phyloP scores from a whole-genome alignment of 768 basidiomycete species.

The Lactifluus rugatus region DNA sequence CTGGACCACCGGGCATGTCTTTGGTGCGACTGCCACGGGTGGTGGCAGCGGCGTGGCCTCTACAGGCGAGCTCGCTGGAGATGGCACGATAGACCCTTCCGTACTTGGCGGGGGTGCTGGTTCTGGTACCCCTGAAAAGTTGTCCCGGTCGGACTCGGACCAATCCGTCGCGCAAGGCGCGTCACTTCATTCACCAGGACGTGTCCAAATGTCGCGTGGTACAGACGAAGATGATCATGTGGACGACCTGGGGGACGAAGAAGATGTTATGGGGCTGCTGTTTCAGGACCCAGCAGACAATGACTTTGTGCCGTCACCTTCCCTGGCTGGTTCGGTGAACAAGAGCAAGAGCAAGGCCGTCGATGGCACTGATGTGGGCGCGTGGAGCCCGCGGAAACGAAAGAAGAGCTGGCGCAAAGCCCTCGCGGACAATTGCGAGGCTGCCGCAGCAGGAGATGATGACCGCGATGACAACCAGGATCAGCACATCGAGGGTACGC shows the following conservation, averaged over 20 bases:
- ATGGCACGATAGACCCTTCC: slow-evolving; percentile 17
- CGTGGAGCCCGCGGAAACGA: background rate
- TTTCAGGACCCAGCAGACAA: background rate
- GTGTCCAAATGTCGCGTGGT: background rate
- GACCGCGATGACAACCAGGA: background rate
- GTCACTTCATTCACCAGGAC: background rate
- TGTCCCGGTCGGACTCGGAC: background rate
- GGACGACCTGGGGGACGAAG: background rate
- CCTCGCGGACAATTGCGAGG: background rate
- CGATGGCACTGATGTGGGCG: background rate
- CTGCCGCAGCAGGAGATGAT: background rate
- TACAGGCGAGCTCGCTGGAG: slow-evolving; percentile 1
- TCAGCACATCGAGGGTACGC: background rate
- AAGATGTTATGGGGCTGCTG: background rate
- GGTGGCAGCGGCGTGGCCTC: background rate
- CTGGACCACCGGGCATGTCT: background rate
- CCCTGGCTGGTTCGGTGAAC: background rate
- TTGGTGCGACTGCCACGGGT: background rate
- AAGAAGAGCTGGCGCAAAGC: slow-evolving; percentile 9
- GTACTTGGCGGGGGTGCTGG: background rate
- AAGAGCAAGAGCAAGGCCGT: background rate
- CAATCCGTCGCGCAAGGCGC: background rate
- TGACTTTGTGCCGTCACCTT: background rate
- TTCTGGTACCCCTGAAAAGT: background rate
- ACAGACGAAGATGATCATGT: background rate